A percentile compares a stretch with the other conserved stretches of the same genome.
Evolutionary conservation across 2,329 filamentous ascomycete genomes (phyloP).

Genomic region (Fusarium decemcellulare): DNA sequence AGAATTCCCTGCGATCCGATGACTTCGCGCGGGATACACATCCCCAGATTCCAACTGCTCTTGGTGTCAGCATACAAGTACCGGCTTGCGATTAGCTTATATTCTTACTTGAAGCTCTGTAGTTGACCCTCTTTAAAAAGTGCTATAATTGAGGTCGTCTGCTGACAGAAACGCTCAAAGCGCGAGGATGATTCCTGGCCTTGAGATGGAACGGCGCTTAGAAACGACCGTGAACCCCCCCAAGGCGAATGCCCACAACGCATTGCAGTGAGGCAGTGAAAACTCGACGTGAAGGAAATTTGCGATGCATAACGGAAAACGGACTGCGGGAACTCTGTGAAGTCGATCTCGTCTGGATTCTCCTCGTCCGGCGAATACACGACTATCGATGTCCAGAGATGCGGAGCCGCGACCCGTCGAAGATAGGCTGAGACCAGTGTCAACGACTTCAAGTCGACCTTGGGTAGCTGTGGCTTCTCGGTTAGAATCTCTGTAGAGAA

Average conservation of each 20-base stretch:
- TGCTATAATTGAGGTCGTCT: background rate
- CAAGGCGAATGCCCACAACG: too few species aligned
- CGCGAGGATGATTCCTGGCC: too few species aligned
- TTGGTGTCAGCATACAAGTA: background rate
- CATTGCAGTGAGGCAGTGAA: too few species aligned
- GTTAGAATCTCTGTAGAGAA: background rate
- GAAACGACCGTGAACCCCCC: too few species aligned
- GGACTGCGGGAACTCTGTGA: background rate
- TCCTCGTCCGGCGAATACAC: background rate
- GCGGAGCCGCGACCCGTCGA: background rate
- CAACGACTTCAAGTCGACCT: background rate
- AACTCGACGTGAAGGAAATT: too few species aligned
- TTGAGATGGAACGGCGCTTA: too few species aligned
- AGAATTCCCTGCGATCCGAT: background rate
- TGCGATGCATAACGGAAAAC: background rate
- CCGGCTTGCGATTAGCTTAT: too few species aligned
- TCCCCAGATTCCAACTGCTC: background rate
- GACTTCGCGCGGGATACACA: background rate
- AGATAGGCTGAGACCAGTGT: background rate
- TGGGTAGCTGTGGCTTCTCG: background rate
- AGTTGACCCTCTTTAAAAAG: background rate
- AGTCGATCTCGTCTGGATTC: too few species aligned
- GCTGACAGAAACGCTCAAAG: background rate
- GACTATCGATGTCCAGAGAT: background rate
- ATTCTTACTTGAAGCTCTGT: background rate